These are phyloP conservation scores for Brettanomyces bruxellensis DNA, from an alignment of 805 yeast genomes.

Conservation along the genomic window DNA sequence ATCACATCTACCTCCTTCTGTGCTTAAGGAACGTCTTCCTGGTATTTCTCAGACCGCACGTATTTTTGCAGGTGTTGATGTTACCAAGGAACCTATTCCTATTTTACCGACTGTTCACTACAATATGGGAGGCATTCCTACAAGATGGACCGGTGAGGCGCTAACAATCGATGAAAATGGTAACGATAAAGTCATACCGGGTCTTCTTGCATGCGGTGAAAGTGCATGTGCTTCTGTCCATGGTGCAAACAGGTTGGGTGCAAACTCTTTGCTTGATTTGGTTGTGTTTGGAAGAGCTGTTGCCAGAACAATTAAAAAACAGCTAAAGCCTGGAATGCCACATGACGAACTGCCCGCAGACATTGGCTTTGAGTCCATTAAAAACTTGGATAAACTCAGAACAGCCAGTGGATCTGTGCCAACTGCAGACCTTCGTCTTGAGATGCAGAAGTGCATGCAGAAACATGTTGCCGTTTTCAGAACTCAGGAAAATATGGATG, in stretches of 20 bases:
- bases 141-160: constrained; percentile 95
- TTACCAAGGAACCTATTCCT: constrained; percentile 98
- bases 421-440: constrained; percentile 83
- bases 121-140: constrained; percentile 99
- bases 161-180: constrained; percentile 77
- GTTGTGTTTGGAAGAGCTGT: constrained; percentile 99
- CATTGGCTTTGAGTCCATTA: constrained; percentile 82
- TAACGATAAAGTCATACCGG: constrained; percentile 85
- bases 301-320: constrained; percentile 80
- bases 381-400: constrained; percentile 82
- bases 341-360: constrained; percentile 76
- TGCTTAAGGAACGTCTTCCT: constrained; percentile 90
- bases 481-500: constrained; percentile 83
- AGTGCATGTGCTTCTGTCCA: constrained; percentile 99
- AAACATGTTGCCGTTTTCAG: constrained; percentile 95
- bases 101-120: constrained; percentile 97
- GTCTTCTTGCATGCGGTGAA: constrained; percentile 96
- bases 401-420: constrained; percentile 72
- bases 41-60: constrained; percentile 99
- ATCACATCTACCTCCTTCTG: constrained; percentile 87
- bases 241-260: constrained; percentile 99
- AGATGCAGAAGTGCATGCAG: constrained; percentile 96
- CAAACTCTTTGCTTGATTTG: constrained; percentile 91
- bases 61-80: constrained; percentile 98
- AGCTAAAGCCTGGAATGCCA: constrained; percentile 82